Base-by-base conservation (phyloP, 2,329 filamentous ascomycete genomes). In the Bisporella sp. region DNA sequence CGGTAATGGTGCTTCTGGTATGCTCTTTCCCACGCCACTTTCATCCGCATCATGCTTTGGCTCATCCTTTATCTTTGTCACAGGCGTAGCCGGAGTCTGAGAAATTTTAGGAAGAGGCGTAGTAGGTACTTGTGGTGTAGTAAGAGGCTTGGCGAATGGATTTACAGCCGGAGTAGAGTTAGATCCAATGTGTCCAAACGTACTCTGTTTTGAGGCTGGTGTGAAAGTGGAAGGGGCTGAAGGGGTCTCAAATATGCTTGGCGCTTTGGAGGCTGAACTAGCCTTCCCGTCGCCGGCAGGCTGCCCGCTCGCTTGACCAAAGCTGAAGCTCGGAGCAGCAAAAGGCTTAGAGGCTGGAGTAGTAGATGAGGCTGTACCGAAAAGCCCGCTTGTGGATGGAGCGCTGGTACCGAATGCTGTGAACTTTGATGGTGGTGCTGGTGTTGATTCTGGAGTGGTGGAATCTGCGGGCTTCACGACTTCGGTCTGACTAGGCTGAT, bases 1-100 rank as follows among this genome's bases (percentile, higher is more conserved):
- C 6, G 74, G 72, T 8, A 75, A 54, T 21, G 74, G 71, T 6
- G 69, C 67, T 45, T 71, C 65, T 11, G 54, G 60, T 28, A 62
- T 59, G 32, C 56, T 54, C 44, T 52, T 48, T 31, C 50, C 48
- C 47, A 57, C 43, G 39, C 46, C 44, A 42, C 52, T 50, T 44
- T 59, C 45, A 39, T 46, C 47, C 41, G 51, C 50, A 45, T 59
- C 54, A 4, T 47, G 48, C 21, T 47, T 40, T 35, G 59, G 54
- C 48, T 66, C 63, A 37, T 58, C 12, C 48, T 65, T 64, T 12
- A 64, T 54, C 40, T 56, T 53, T 8, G 50, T 37, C 30, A 51
- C 13, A 31, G 51, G 37, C 37, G 28, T 31, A 12, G 45, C n/a
- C 7, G 45, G 6, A 3, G 42, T 45, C 29, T 32, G 47, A 21